Evolutionary conservation across 805 yeast species (phyloP), one percentile per base, ranked within the genome.

Genomic region (Yarrowia hollandica): DNA sequence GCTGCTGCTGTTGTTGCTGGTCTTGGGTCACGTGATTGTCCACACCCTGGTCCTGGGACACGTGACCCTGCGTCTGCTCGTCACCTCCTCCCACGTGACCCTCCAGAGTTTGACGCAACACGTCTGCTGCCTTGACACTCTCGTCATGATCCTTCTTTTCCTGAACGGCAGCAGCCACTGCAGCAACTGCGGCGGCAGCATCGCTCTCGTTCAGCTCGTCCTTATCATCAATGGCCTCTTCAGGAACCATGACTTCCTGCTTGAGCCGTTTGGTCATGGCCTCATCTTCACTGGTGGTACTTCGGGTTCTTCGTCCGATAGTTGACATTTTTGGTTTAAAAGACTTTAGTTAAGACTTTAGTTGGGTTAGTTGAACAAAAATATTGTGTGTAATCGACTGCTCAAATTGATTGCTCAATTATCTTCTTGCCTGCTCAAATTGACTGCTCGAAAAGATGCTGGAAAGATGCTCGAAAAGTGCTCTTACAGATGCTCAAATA

Each of bases 151-250:
- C 58, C 34, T 52, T 34, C 34, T 52, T 52, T 14, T 52, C 58
- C 34, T 37, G 58, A 5, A 52, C 58, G 10, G 58, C 57, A 1
- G 60, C 60, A 1, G 48, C 60, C 11, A 48, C 60, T 12, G 60
- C 60, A 6, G 60, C 59, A 16, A 52, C 60, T 3, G 59, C 60
- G 5, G 60, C 60, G 7, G 59, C 60, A 4, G 60, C 60, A 12
- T 50, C 59, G 26, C 60, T 16, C 60, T 50, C 60, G 30, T 46
- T 48, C 23, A 48, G 28, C 44, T 58, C 58, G 34, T 28, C 58
- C 14, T 52, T 48, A 31, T 48, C 44, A 21, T 52, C 58, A 26
- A 52, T 52, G n/a, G 58, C 58, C 33, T 34, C 41, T 25, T 52
- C 58, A 11, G 12, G 21, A 9, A 52, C 44, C 44, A 37, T 23